Percentiles rank a stretch among this genome's conserved stretches.
Evolutionary conservation across 805 yeast species (phyloP).

Genomic region (Lachancea quebecensis): DNA sequence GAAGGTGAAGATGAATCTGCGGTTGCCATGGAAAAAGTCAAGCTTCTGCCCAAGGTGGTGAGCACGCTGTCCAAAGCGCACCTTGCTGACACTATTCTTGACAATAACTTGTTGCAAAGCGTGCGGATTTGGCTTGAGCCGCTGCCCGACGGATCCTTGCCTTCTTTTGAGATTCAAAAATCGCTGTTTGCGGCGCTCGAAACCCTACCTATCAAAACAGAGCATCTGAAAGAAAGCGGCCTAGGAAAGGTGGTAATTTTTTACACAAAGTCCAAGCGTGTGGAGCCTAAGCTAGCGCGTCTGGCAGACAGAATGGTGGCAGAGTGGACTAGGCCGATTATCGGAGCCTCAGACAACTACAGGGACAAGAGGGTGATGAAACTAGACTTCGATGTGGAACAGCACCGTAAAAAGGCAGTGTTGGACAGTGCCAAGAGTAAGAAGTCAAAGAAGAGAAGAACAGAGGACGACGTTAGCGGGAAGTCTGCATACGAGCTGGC

Average conservation of each 20-base stretch:
- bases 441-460: conserved; percentile 25
- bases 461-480: conserved; percentile 15
- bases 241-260: conserved; percentile 90
- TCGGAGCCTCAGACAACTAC: conserved; percentile 91
- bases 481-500: conserved; percentile 71
- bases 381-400: conserved; percentile 59
- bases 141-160: conserved; percentile 93
- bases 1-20: conserved; percentile 31
- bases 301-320: conserved; percentile 87
- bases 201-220: conserved; percentile 86
- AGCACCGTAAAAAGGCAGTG: conserved; percentile 35
- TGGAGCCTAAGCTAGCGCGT: conserved; percentile 80
- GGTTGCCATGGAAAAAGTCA: conserved; percentile 58
- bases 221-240: conserved; percentile 90
- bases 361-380: conserved; percentile 74
- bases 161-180: conserved; percentile 94
- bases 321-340: conserved; percentile 97
- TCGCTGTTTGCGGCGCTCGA: conserved; percentile 69
- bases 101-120: conserved; percentile 87
- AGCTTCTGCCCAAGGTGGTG: conserved; percentile 71
- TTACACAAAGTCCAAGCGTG: conserved; percentile 83
- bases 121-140: conserved; percentile 98
- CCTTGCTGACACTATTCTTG: conserved; percentile 86
- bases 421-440: conserved; percentile 28
- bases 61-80: conserved; percentile 72